A percentile compares a stretch with the other conserved stretches of the same genome.
These are phyloP conservation scores for Kodamaea lidongshanica DNA, from an alignment of 805 yeast genomes.

Conservation along the genomic window DNA sequence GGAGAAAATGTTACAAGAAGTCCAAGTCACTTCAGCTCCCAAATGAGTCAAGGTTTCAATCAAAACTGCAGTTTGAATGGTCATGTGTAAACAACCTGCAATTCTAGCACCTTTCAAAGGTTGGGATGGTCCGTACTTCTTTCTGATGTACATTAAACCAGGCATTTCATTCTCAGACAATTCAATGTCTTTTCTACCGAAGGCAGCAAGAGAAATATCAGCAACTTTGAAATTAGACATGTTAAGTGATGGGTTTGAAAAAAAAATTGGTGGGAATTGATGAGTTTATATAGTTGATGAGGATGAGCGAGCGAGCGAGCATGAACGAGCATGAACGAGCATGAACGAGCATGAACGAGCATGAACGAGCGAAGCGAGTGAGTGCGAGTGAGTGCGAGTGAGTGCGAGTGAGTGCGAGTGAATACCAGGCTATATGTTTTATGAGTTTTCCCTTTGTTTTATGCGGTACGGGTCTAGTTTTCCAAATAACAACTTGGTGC, in stretches of 20 bases:
- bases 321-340: no score
- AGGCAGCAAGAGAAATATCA: constrained; percentile 97
- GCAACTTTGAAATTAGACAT: constrained; percentile 83
- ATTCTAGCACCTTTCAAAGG: constrained; percentile 98
- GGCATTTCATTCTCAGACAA: constrained; percentile 99
- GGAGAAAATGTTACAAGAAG: constrained; percentile 98
- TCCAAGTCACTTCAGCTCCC: constrained; percentile 99
- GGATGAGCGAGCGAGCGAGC: no score
- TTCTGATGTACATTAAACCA: constrained; percentile 97
- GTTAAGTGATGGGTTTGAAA: constrained; percentile 6
- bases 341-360: no score
- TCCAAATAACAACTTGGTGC: no score
- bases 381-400: no score
- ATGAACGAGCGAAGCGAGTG: no score
- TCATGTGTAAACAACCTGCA: constrained; percentile 99
- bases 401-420: no score
- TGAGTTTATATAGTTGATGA: constrained; percentile 2
- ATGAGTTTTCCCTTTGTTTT: no score
- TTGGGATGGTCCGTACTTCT: constrained; percentile 82
- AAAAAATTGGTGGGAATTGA: constrained; percentile 6
- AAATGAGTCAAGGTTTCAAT: constrained; percentile 95
- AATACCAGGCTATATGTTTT: no score
- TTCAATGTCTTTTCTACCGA: constrained; percentile 99
- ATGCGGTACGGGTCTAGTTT: no score
- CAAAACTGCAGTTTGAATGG: constrained; percentile 97